Evolutionary conservation across 225 moss, liverwort and hornwort genomes (phyloP), one percentile per base, ranked within the genome.

Genomic region (Marchantia paleacea): DNA sequence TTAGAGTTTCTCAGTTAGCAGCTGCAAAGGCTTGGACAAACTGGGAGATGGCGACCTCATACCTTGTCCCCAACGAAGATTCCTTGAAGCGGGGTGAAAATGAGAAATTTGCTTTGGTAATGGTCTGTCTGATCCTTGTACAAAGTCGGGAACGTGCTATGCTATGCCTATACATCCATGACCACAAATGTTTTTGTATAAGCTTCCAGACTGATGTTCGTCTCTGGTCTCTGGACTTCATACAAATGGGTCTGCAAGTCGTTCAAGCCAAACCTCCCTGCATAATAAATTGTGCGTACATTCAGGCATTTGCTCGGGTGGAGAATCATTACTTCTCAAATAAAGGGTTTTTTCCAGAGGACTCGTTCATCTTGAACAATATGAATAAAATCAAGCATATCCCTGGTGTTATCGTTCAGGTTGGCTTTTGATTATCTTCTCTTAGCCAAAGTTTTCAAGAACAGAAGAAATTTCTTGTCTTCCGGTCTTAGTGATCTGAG

Each of bases 31-130:
- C 90, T 25, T 99, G 97, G 97, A 99, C 97, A 83, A 92, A 82
- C 75, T 99, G 97, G 97, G 97, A 99, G 88, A 93, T 95, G 97
- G 90, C 92, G 79, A 99, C 97, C 63, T 95, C 97, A n/a, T 82
- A 93, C 85, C 91, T 99, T 75, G 80, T 99, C 74, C 92, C 90
- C 12, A 83, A 86, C 62, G 85, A 87, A 60, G 93, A 94, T 51
- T 83, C 90, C 11, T 79, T 95, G 58, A 90, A 87, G 82, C 91
- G 90, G 64, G 90, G 88, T 77, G 93, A 95, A 82, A 88, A 91
- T 82, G 87, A 94, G 4, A 91, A 82, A 72, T 95, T 99, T 78
- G 89, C 97, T 24, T 82, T 99, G 97, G 97, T 99, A 89, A 58
- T 31, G 58, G 6, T 61, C 20, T 55, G 29, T 39, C n/a, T 39